Base-by-base conservation (phyloP, 1,284 basidiomycete species). In the Microbotryum silenes-acaulis region DNA sequence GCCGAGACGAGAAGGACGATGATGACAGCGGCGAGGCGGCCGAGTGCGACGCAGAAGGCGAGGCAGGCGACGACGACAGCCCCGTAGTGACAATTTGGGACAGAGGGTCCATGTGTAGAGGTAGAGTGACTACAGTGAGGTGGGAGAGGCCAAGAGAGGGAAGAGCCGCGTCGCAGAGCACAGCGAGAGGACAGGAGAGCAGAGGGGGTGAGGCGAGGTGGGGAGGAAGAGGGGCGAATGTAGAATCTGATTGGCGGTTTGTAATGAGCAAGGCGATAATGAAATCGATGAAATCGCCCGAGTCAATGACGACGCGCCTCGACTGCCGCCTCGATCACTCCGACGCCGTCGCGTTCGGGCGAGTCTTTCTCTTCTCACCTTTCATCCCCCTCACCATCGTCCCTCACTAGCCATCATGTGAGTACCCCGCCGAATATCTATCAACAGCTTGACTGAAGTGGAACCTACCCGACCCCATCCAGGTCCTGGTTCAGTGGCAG, bases 1-100 rank as follows among this genome's bases (percentile, higher is more conserved):
- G 37, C 9, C 37, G 50, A 7, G 58, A 53, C 25, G 58, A 57
- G n/a, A 60, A 49, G 47, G 37, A 46, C 25, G 29, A 21, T 12
- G 21, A 47, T 21, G 33, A 23, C 14, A 25, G 33, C 12, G 21
- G 53, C 23, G 52, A 20, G 27, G 42, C 31, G 10, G 7, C 20
- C 14, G 14, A 31, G 16, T 27, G 27, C 27, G 27, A 27, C 27
- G 27, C 27, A 27, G 27, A 27, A 3, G 42, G 52, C 20, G 23
- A 42, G 25, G 49, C 25, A 25, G 25, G 25, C 8, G 49, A 18
- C 20, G 49, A 25, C 29, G 49, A 18, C 42, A 54, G n/a, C n/a
- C 33, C 21, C n/a, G 25, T 16, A 27, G 20, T 29, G 51, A 23
- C 25, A 10, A 16, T 29, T 2, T 20, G 8, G 25, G 23, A 23